Percentiles rank a stretch among this genome's conserved stretches.
phyloP scores from a whole-genome alignment of 2,329 filamentous ascomycete genomes.

The Trichoderma semiorbis region DNA sequence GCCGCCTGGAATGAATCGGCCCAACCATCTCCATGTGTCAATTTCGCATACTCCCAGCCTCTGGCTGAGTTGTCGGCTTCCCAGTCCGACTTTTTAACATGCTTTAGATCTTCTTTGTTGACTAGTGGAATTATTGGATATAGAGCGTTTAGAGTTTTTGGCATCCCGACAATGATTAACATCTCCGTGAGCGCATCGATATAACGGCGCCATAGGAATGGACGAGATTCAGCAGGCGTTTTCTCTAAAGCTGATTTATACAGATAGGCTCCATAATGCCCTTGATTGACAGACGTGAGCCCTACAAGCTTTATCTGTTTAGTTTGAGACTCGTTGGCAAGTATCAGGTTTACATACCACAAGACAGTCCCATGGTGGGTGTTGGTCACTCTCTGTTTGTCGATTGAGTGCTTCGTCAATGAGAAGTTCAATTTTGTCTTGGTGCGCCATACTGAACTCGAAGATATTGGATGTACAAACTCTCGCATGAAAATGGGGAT shows the following conservation, averaged over 20 bases:
- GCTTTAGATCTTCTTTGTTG: not conserved
- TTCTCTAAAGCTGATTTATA: not conserved
- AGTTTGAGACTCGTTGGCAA: not conserved
- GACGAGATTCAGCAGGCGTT: not conserved
- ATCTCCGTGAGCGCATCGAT: not conserved
- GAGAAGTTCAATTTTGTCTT: not conserved
- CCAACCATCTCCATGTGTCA: slow-evolving; percentile 1
- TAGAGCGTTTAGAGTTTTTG: not conserved
- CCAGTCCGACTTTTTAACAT: not conserved
- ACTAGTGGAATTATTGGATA: not conserved
- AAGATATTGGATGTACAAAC: not conserved
- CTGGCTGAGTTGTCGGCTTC: not conserved
- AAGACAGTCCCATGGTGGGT: not conserved
- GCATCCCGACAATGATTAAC: slow-evolving; percentile 8
- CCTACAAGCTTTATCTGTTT: slow-evolving; percentile 4
- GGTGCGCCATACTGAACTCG: not conserved
- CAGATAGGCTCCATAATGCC: not conserved
- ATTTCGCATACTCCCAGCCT: slow-evolving; percentile 4
- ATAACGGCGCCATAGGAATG: not conserved
- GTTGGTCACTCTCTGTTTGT: not conserved
- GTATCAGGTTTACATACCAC: not conserved
- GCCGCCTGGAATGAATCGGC: not conserved
- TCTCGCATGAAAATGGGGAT: not conserved
- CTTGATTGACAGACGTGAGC: not conserved
- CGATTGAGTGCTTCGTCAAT: not conserved